phyloP scores from a whole-genome alignment of 179 eudicot genomes.

The Drosera spatulata region DNA sequence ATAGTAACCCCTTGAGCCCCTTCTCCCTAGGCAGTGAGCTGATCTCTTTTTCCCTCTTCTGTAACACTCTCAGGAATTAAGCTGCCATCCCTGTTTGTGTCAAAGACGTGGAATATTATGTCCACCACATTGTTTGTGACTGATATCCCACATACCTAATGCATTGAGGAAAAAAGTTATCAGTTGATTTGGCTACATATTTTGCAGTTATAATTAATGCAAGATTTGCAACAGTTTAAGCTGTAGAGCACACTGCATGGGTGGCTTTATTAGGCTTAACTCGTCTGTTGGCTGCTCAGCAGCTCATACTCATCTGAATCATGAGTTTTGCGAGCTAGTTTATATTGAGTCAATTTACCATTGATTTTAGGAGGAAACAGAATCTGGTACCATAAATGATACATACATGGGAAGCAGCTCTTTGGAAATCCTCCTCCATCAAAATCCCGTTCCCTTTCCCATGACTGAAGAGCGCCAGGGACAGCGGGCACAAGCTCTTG shows the following conservation, averaged over 20 bases:
- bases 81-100: slow-evolving; percentile 57
- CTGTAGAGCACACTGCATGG: too few relatives aligned
- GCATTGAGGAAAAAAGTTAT: too few relatives aligned
- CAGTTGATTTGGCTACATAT: too few relatives aligned
- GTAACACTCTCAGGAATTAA: slow-evolving; percentile 58
- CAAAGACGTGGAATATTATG: slow-evolving; percentile 59
- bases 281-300: too few relatives aligned
- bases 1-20: slow-evolving; percentile 27
- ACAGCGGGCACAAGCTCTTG: slow-evolving; percentile 39
- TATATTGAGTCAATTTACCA: too few relatives aligned
- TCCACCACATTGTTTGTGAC: slow-evolving; percentile 59
- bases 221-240: too few relatives aligned
- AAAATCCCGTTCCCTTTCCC: slow-evolving; percentile 60
- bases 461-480: slow-evolving; percentile 66
- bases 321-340: too few relatives aligned
- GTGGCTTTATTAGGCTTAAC: too few relatives aligned
- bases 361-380: too few relatives aligned
- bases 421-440: slow-evolving; percentile 58
- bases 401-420: slow-evolving; percentile 64
- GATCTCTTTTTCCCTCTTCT: slow-evolving; percentile 32
- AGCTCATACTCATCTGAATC: too few relatives aligned
- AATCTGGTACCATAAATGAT: too few relatives aligned
- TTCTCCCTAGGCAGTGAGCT: slow-evolving; percentile 23
- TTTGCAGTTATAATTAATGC: too few relatives aligned
- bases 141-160: slow-evolving; percentile 68